Evolutionary conservation across 805 yeast species (phyloP), one percentile per base, ranked within the genome.

Genomic region (Sugiyamaella lignohabitans): DNA sequence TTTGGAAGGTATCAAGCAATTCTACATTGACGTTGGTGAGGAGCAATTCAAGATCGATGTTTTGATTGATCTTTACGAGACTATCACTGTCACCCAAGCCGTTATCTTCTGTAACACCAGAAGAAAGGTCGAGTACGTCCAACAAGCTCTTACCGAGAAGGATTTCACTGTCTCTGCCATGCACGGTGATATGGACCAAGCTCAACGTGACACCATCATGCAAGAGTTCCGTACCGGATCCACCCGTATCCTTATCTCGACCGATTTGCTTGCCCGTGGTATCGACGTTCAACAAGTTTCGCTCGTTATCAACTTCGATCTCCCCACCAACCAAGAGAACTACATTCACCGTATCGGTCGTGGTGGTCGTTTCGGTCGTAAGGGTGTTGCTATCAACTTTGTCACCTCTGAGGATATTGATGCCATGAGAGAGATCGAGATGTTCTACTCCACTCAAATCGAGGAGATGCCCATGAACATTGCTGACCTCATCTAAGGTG

Each of bases 201-300:
- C 82, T 60, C 96, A 91, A 66, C 79, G 98, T 71, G 97, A 93
- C 69, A 72, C 79, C 59, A 86, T 93, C 59, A 93, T 93, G 98
- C 80, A 80, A 66, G 97, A 89, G 68, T 93, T 93, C 79, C 78
- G 98, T 68, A 74, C 84, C 50, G 98, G 98, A 50, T 79, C 84
- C 56, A 86, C 96, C 46, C 79, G 98, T 65, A 91, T 93, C 43
- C 74, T 93, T 65, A 93, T 93, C 64, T 84, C 97, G 57, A 93
- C 98, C 37, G 98, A 93, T 70, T 84, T 93, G 61, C 85, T 91
- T 83, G 98, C 98, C 43, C 79, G 98, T 70, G 98, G 98, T 64
- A 93, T 91, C 56, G 98, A 91, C 70, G 98, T 91, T 51, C 98
- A 91, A 73, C 98, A 91, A 66, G 96, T 91, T 42, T 89, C 97